Conservation (phyloP, 2,329 filamentous ascomycete genomes). For the Chrysoporthe puriensis region DNA sequence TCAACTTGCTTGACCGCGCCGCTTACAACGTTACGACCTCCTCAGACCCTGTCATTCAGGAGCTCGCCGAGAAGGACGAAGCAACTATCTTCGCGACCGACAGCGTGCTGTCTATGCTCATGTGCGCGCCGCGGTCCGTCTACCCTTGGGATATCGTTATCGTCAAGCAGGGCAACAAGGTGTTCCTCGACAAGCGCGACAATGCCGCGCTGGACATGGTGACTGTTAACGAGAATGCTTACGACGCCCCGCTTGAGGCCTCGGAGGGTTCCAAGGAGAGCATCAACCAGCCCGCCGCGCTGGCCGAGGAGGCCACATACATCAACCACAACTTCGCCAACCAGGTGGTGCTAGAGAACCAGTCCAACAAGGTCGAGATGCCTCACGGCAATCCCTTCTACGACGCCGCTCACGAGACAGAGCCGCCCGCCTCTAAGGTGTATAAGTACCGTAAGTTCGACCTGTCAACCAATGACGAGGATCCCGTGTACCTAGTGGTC, state of each 20-base stretch:
- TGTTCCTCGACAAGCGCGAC: conserved; percentile 98
- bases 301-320: conserved; percentile 96
- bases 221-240: conserved; percentile 98
- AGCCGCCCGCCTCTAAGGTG: conserved; percentile 91
- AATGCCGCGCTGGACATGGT: conserved; percentile 95
- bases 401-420: conserved; percentile 88
- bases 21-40: conserved; percentile 98
- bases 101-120: conserved; percentile 97
- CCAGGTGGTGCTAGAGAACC: conserved; percentile 87
- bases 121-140: conserved; percentile 95
- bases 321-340: conserved; percentile 99
- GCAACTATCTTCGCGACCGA: conserved; percentile 97
- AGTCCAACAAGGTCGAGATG: conserved; percentile 80
- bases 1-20: conserved; percentile 87
- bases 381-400: conserved; percentile 95
- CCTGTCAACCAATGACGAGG: conserved; percentile 90
- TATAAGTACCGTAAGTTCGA: conserved; percentile 99
- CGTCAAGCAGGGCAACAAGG: conserved; percentile 88
- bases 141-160: conserved; percentile 99
- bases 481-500: conserved; percentile 90
- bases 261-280: conserved; percentile 91
- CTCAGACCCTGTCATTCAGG: conserved; percentile 94
- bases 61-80: conserved; percentile 93
- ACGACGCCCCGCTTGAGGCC: conserved; percentile 88
- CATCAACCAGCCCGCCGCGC: conserved; percentile 90